Percentiles rank a stretch among this genome's conserved stretches.
Conservation (phyloP, 2,329 filamentous ascomycete genomes). For the Botrytis tulipae region DNA sequence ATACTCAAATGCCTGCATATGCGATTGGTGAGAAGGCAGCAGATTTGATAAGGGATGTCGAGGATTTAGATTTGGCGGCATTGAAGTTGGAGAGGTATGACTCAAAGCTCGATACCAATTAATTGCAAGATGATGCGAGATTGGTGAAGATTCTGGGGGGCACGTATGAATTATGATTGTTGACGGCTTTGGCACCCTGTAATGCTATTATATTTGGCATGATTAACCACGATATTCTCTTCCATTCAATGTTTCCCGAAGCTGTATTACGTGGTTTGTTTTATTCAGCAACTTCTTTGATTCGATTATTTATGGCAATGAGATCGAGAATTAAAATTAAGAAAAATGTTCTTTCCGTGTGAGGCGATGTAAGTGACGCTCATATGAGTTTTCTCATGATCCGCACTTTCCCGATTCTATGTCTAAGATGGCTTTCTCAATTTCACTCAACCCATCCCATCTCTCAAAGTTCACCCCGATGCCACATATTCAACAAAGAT, state of each 20-base stretch:
- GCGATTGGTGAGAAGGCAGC: constrained; percentile 55
- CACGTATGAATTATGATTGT: background rate
- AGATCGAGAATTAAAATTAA: background rate
- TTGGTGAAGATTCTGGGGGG: background rate
- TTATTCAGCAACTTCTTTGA: background rate
- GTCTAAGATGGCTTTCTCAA: background rate
- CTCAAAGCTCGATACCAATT: background rate
- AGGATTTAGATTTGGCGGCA: background rate
- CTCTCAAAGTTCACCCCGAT: rapidly evolving
- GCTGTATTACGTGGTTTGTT: too few relatives aligned
- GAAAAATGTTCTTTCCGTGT: background rate
- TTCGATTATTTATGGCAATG: background rate
- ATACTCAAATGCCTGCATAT: constrained; percentile 58
- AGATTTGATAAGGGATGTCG: constrained; percentile 48
- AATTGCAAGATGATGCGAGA: background rate
- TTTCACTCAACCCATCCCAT: background rate
- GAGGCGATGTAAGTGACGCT: too few relatives aligned
- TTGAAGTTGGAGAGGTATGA: constrained; percentile 1
- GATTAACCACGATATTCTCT: background rate
- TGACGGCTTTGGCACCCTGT: background rate
- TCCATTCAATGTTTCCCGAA: background rate
- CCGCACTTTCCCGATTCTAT: background rate
- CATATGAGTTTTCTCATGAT: too few relatives aligned
- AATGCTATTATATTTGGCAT: background rate
- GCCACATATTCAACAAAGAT: too few relatives aligned